Evolutionary conservation across 441 rosid species (phyloP), one percentile per base, ranked within the genome.

Genomic region (Eutrema salsugineum): DNA sequence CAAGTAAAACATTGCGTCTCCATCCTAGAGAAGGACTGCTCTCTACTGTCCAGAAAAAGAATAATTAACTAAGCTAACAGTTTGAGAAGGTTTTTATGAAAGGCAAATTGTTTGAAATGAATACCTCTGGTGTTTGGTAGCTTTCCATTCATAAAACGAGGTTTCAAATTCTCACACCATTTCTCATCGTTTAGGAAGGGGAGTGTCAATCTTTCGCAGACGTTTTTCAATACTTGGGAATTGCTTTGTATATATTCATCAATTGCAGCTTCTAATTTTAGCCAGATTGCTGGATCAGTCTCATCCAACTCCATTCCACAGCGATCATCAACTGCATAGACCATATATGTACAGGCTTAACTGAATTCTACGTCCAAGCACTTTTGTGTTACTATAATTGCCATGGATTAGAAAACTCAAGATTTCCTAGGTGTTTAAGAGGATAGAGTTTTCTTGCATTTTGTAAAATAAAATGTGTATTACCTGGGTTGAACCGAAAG

Each of bases 281-380:
- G 80, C 99, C 99, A 95, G 57, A 88, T 81, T 39, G 99, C 85
- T 48, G 99, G 99, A 84, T 95, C 99, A 77, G 99, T 95, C 80
- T 95, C 99, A 79, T 95, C 99, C 74, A 95, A 86, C 78, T 95
- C 99, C 99, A 95, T 95, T 59, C 84, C 98, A 80, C 92, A 92
- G 27, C 98, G 90, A 79, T 95, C 98, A 78, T 95, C 97, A 79
- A 92, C 99, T 95, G 86, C 65, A 65, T 65, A 53, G 49, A 61
- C 53, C 71, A 62, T 22, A 73, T 54, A 77, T 54, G 19, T 39
- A 71, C 36, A 49, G 16, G 40, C 30, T 46, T 75, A 62, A 63
- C 30, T 24, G 19, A 20, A 68, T 36, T 62, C 8, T 28, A 57
- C 0, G 36, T 20, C 24, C 17, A 42, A 74, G 33, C 6, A 32